Evolutionary conservation across 2,329 filamentous ascomycete species (phyloP).

Genomic region (Aureobasidium melanogenum): DNA sequence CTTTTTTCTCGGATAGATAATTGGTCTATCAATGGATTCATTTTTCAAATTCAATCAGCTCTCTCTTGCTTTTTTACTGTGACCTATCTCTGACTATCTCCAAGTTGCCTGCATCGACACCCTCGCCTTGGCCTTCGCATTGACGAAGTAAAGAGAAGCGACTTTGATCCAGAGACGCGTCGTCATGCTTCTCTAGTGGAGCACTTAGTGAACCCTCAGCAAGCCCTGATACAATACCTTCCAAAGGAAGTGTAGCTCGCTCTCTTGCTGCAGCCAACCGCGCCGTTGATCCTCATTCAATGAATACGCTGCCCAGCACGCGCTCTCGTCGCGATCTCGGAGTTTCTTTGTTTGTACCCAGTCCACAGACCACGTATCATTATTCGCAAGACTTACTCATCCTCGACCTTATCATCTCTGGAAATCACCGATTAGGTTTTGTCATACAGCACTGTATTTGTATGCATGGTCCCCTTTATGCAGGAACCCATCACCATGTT

Average conservation of each 20-base stretch:
- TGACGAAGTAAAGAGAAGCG: neutral
- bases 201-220: neutral
- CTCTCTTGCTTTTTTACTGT: neutral
- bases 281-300: slow-evolving; percentile 1
- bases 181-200: neutral
- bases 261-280: neutral
- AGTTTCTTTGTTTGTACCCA: neutral
- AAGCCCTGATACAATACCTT: neutral
- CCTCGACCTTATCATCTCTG: neutral
- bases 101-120: neutral
- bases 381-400: neutral
- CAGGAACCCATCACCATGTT: neutral
- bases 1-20: neutral
- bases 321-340: neutral
- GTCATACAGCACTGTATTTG: neutral
- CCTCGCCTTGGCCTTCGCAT: neutral
- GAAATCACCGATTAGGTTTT: neutral
- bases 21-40: neutral
- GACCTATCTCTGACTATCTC: too few relatives aligned
- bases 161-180: neutral
- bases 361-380: neutral
- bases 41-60: neutral
- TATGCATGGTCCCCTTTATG: neutral
- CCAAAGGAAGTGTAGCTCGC: neutral
- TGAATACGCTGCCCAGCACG: neutral